Conservation (phyloP, 192 early-diverging fungal genomes). For the Funneliformis mosseae region DNA sequence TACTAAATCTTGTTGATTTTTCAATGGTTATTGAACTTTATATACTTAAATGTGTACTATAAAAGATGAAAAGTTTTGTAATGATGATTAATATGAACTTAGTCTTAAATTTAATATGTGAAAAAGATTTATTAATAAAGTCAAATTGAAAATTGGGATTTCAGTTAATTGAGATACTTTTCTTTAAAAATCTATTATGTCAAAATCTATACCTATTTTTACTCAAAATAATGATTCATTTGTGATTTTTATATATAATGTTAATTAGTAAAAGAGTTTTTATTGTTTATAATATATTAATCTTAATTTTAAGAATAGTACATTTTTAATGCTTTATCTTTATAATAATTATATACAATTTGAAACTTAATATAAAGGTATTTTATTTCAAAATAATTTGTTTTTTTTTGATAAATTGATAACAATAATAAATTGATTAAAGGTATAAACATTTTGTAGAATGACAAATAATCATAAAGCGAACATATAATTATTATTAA, state of each 20-base stretch:
- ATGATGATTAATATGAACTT: constrained; percentile 19
- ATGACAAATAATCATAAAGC: constrained; percentile 19
- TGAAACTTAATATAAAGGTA: constrained; percentile 21
- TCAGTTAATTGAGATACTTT: constrained; percentile 5
- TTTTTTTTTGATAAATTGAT: too few species aligned
- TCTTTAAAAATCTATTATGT: not conserved
- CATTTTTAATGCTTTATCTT: constrained; percentile 4
- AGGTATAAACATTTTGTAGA: too few species aligned
- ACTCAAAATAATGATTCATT: not conserved
- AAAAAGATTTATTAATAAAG: not conserved
- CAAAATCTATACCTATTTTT: not conserved
- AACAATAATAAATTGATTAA: too few species aligned
- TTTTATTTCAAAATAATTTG: too few species aligned
- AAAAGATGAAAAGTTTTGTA: constrained; percentile 9
- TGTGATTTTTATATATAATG: constrained; percentile 14
- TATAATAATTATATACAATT: constrained; percentile 21
- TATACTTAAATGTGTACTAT: constrained; percentile 8
- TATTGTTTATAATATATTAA: constrained; percentile 18
- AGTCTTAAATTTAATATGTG: not conserved
- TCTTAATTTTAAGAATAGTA: constrained; percentile 5
- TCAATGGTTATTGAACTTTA: not conserved
- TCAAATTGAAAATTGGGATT: constrained; percentile 19
- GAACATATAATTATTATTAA: constrained; percentile 9
- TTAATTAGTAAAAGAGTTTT: constrained; percentile 17
- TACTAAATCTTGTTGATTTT: not conserved